phyloP scores from a whole-genome alignment of 2,329 filamentous ascomycete species.

The Leptographium wingfieldii region DNA sequence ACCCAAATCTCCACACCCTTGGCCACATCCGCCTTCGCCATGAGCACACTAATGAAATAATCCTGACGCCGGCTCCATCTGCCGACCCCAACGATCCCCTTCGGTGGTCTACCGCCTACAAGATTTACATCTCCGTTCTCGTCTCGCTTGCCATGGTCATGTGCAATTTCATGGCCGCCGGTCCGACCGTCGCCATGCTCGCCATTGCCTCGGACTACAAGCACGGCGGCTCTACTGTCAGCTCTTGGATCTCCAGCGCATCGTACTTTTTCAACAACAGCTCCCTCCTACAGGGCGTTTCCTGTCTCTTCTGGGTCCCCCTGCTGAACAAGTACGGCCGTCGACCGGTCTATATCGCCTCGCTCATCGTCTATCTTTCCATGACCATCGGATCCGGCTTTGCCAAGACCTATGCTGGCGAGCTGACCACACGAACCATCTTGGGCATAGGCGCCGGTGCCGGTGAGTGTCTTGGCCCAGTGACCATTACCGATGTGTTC shows the following conservation, averaged over 20 bases:
- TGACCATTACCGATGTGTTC: slow-evolving; percentile 42
- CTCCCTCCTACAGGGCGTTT: slow-evolving; percentile 34
- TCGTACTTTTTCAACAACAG: slow-evolving; percentile 42
- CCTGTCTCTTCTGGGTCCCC: slow-evolving; percentile 34
- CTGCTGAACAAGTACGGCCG: slow-evolving; percentile 32
- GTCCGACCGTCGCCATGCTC: slow-evolving; percentile 37
- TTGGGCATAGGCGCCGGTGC: slow-evolving; percentile 41
- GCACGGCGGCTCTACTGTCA: slow-evolving; percentile 14
- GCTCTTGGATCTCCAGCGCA: slow-evolving; percentile 26
- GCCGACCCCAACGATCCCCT: slow-evolving; percentile 39
- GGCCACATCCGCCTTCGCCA: slow-evolving; percentile 30
- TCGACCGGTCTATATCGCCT: slow-evolving; percentile 28
- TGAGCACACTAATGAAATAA: slow-evolving; percentile 31
- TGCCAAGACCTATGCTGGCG: slow-evolving; percentile 26
- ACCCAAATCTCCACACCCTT: slow-evolving; percentile 15
- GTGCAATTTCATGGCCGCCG: slow-evolving; percentile 45
- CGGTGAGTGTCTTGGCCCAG: slow-evolving; percentile 36
- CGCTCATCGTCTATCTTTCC: slow-evolving; percentile 29
- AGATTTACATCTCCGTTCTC: slow-evolving; percentile 36
- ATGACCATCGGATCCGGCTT: slow-evolving; percentile 30
- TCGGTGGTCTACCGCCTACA: slow-evolving; percentile 31
- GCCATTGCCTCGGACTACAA: slow-evolving; percentile 31
- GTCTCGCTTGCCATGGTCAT: slow-evolving; percentile 41
- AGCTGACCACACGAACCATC: slow-evolving; percentile 33
- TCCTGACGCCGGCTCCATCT: slow-evolving; percentile 37